phyloP scores from a whole-genome alignment of 2,329 filamentous ascomycete genomes.

The Alternaria tenuissima region DNA sequence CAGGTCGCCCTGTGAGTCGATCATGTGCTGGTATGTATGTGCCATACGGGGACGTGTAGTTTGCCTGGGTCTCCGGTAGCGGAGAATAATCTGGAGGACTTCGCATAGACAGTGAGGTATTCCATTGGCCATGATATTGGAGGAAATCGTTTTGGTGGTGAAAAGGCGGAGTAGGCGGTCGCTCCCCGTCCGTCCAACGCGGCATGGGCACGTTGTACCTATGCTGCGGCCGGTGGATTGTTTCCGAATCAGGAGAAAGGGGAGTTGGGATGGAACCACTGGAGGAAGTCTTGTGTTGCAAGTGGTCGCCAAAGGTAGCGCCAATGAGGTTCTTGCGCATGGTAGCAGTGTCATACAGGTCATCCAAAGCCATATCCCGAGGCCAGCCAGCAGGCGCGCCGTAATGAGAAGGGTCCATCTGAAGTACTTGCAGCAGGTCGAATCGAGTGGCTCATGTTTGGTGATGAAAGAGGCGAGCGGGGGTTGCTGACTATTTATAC shows the following conservation, averaged over 20 bases:
- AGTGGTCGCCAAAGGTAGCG: neutral
- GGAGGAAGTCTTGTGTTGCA: neutral
- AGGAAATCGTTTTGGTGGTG: slow-evolving; percentile 3
- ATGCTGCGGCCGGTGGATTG: neutral
- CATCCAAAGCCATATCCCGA: slow-evolving; percentile 7
- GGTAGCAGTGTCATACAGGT: neutral
- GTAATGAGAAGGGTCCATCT: slow-evolving; percentile 11
- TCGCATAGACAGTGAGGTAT: neutral
- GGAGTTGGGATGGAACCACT: slow-evolving; percentile 4
- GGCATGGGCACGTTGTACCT: neutral
- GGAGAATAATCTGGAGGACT: neutral
- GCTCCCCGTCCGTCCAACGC: neutral
- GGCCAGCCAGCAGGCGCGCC: slow-evolving; percentile 4
- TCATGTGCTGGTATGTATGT: neutral
- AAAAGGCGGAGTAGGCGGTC: slow-evolving; percentile 10
- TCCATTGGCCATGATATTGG: neutral
- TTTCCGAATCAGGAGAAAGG: neutral
- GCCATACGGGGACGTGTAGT: neutral
- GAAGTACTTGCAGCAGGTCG: slow-evolving; percentile 3
- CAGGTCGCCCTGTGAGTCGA: neutral
- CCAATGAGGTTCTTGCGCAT: neutral
- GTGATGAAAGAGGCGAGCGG: neutral
- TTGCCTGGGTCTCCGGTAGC: neutral
- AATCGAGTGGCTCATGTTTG: slow-evolving; percentile 1
- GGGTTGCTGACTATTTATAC: slow-evolving; percentile 13